Evolutionary conservation across 2,329 filamentous ascomycete species (phyloP).

Genomic region (Magnaporthiopsis rhizophila): DNA sequence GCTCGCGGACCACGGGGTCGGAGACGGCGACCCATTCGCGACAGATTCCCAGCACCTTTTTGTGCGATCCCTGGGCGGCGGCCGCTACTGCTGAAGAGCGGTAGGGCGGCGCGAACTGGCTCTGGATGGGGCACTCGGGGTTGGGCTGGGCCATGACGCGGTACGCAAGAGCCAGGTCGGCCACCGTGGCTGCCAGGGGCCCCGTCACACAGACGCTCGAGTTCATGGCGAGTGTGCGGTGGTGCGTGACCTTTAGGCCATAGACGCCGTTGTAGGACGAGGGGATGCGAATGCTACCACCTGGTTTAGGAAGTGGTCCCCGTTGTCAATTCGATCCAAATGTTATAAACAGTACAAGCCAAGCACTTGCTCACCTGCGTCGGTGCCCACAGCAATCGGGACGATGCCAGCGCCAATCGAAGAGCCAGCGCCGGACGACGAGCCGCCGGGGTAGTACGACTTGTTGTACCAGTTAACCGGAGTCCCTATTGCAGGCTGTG

Average conservation of each 20-base stretch:
- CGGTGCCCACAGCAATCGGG: constrained; percentile 67
- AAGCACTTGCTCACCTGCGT: constrained; percentile 41
- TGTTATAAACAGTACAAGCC: not conserved
- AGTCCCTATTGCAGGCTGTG: constrained; percentile 57
- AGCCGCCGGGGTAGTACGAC: constrained; percentile 72
- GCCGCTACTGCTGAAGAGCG: constrained; percentile 17
- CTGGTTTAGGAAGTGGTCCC: constrained; percentile 8
- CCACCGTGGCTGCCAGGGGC: constrained; percentile 66
- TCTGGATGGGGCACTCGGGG: constrained; percentile 49
- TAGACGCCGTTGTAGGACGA: constrained; percentile 70
- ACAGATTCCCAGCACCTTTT: constrained; percentile 63
- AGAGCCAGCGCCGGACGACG: constrained; percentile 69
- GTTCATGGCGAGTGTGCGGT: constrained; percentile 52
- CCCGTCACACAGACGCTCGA: constrained; percentile 57
- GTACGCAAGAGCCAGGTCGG: constrained; percentile 77
- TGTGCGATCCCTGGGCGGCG: not conserved
- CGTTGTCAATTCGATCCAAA: no score
- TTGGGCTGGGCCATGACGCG: constrained; percentile 69
- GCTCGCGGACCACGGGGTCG: constrained; percentile 51
- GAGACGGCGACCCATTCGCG: constrained; percentile 59
- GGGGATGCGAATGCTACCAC: constrained; percentile 69
- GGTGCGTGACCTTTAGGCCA: constrained; percentile 72
- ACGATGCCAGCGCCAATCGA: constrained; percentile 62
- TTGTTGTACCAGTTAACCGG: constrained; percentile 71
- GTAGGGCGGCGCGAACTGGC: constrained; percentile 49